phyloP scores from a whole-genome alignment of 2,329 filamentous ascomycete genomes.

The Orbilia quercus region DNA sequence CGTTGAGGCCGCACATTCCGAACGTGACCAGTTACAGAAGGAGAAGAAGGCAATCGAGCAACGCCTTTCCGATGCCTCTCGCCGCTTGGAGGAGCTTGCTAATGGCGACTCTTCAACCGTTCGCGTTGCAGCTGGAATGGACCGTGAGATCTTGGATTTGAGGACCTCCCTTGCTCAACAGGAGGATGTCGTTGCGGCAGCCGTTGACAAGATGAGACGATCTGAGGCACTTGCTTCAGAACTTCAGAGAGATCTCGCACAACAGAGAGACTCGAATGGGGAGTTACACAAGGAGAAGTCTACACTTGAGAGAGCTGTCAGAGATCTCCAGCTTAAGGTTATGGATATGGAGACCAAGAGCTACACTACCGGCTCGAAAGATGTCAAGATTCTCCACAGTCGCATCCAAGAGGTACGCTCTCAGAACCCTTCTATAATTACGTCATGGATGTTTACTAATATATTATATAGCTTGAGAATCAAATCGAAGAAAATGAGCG shows the following conservation, averaged over 20 bases:
- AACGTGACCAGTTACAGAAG: conserved; percentile 83
- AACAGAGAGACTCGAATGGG: conserved; percentile 83
- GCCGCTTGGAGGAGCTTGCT: conserved; percentile 86
- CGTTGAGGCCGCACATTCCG: conserved; percentile 84
- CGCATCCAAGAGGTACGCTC: conserved; percentile 88
- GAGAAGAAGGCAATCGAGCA: conserved; percentile 92
- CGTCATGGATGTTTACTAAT: conserved; percentile 2
- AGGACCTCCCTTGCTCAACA: conserved; percentile 90
- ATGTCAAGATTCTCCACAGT: conserved; percentile 93
- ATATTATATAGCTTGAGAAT: conserved; percentile 76
- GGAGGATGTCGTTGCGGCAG: conserved; percentile 89
- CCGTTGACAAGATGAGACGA: conserved; percentile 95
- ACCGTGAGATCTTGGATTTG: conserved; percentile 88
- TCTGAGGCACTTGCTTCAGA: conserved; percentile 88
- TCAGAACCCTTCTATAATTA: conserved; percentile 45
- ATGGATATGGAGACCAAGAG: conserved; percentile 97
- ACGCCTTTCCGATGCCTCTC: conserved; percentile 85
- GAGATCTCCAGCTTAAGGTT: conserved; percentile 87
- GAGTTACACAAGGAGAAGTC: conserved; percentile 91
- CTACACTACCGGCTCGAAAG: conserved; percentile 91
- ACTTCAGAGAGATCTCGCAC: conserved; percentile 89
- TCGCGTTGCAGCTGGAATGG: conserved; percentile 86
- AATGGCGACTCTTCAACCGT: conserved; percentile 86
- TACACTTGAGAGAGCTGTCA: conserved; percentile 85
- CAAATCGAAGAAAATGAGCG: conserved; percentile 86